Percentiles rank a stretch among this genome's conserved stretches.
phyloP scores from a whole-genome alignment of 441 rosid species.

The Populus hybrid region DNA sequence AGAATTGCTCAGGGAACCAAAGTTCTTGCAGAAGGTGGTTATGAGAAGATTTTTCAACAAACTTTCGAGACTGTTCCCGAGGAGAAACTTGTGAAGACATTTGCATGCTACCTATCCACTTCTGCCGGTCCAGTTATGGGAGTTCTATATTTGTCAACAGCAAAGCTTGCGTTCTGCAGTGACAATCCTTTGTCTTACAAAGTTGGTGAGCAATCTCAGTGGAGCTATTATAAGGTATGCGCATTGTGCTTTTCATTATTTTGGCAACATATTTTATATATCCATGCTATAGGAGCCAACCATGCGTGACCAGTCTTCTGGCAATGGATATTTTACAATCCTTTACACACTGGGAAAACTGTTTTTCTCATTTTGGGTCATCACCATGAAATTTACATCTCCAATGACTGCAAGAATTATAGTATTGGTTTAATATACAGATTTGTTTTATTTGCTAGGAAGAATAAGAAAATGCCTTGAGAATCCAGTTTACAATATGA shows the following conservation, averaged over 20 bases:
- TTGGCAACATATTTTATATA: neutral
- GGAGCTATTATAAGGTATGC: conserved; percentile 95
- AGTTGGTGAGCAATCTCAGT: conserved; percentile 59
- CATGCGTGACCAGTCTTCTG: neutral
- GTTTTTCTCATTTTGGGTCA: neutral
- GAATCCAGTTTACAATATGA: neutral
- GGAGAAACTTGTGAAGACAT: conserved; percentile 65
- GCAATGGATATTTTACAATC: neutral
- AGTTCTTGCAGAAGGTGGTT: conserved; percentile 92
- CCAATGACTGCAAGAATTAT: neutral
- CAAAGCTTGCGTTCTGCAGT: conserved; percentile 82
- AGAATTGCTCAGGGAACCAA: conserved; percentile 94
- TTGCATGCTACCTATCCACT: conserved; percentile 85
- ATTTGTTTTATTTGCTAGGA: no score
- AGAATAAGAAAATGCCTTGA: neutral
- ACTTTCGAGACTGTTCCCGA: conserved; percentile 85
- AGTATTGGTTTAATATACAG: neutral
- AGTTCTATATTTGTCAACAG: conserved; percentile 66
- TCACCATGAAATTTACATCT: neutral
- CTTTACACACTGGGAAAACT: neutral
- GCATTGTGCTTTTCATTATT: neutral
- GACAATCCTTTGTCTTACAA: conserved; percentile 92
- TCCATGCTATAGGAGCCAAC: neutral
- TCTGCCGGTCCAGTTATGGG: conserved; percentile 99
- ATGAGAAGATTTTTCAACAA: conserved; percentile 79